Percentiles rank a stretch among this genome's conserved stretches.
phyloP scores from a whole-genome alignment of 495 filamentous ascomycete genomes.

The Thermochaetoides thermophila region DNA sequence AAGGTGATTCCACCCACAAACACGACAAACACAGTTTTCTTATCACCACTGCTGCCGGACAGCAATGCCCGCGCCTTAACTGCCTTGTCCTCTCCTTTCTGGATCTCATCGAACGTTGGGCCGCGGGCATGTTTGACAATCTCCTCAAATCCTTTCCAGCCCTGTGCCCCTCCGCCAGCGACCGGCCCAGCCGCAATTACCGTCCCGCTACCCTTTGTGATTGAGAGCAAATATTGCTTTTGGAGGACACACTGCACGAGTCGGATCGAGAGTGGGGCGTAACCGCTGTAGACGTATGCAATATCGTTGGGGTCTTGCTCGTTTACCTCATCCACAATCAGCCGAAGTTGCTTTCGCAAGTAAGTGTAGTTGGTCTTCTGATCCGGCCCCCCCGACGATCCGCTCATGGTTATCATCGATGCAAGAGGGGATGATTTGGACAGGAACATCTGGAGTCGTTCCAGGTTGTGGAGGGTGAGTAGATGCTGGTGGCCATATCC shows the following conservation, averaged over 20 bases:
- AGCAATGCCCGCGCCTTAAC: constrained; percentile 76
- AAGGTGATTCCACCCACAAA: constrained; percentile 91
- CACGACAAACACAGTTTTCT: constrained; percentile 81
- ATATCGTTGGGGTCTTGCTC: constrained; percentile 94
- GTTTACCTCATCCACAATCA: constrained; percentile 94
- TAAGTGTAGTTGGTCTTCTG: constrained; percentile 82
- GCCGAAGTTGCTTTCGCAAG: constrained; percentile 65
- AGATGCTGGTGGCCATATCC: constrained; percentile 92
- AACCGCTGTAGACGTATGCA: constrained; percentile 93
- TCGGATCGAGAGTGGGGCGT: constrained; percentile 83
- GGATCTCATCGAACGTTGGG: constrained; percentile 77
- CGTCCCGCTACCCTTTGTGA: constrained; percentile 42
- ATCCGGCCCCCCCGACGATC: constrained; percentile 36
- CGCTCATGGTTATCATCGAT: constrained; percentile 52
- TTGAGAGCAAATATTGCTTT: constrained; percentile 64
- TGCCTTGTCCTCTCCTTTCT: constrained; percentile 88
- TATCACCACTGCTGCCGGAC: constrained; percentile 47
- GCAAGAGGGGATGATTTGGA: constrained; percentile 53
- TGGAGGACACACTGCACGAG: constrained; percentile 92
- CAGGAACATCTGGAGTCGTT: constrained; percentile 75
- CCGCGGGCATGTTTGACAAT: constrained; percentile 72
- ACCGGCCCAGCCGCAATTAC: constrained; percentile 32
- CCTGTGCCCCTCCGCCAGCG: constrained; percentile 45
- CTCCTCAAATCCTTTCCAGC: constrained; percentile 86
- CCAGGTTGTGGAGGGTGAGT: constrained; percentile 74